Evolutionary conservation across 257 asterid species (phyloP).

Genomic region (Rauvolfia tetraphylla): DNA sequence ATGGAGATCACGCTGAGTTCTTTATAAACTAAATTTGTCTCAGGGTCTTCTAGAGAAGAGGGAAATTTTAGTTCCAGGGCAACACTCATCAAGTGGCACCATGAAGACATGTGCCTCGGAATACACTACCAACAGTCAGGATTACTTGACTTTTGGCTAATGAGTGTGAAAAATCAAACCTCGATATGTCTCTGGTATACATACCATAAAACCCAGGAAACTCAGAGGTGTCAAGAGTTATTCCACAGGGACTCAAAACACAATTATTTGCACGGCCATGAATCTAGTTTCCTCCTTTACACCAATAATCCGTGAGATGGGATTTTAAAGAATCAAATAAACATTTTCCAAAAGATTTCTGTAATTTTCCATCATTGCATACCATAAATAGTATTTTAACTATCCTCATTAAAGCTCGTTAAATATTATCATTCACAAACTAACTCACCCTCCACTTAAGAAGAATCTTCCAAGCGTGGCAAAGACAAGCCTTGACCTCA

Average conservation of each 20-base stretch:
- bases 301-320: neutral
- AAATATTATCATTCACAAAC: neutral
- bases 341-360: neutral
- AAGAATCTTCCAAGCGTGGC: slow-evolving; percentile 91
- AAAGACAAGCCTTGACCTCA: slow-evolving; percentile 73
- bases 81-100: neutral
- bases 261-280: neutral
- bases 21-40: neutral
- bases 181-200: neutral
- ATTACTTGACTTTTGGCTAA: neutral
- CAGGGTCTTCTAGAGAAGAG: neutral
- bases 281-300: neutral
- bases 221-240: neutral
- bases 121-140: neutral
- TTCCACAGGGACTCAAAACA: neutral
- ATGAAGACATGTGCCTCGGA: neutral
- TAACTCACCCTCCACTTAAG: slow-evolving; percentile 83
- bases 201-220: neutral
- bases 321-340: neutral
- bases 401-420: neutral
- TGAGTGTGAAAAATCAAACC: neutral
- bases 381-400: neutral
- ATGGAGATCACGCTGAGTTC: neutral
- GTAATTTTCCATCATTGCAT: neutral
- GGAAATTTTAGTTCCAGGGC: neutral